Conservation (phyloP, 805 yeast species). For the Pichia californica region DNA sequence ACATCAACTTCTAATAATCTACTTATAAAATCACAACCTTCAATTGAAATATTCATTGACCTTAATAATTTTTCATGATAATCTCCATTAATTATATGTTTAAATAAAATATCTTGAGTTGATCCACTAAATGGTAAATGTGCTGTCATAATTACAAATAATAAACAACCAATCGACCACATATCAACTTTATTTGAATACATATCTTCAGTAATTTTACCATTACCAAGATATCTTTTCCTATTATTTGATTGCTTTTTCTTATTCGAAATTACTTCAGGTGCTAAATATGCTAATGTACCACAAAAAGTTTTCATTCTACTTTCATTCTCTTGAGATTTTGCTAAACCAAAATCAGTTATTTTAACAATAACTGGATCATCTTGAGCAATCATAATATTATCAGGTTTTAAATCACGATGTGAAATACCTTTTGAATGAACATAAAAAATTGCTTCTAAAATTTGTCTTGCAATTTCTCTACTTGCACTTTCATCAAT, state of each 20-base stretch:
- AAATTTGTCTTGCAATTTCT: conserved; percentile 77
- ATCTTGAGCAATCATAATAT: conserved; percentile 81
- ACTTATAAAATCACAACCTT: conserved; percentile 67
- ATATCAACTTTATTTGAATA: conserved; percentile 90
- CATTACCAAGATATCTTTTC: conserved; percentile 29
- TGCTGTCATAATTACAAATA: conserved; percentile 86
- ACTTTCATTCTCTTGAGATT: conserved; percentile 75
- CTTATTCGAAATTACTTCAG: conserved; percentile 71
- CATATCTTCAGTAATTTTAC: conserved; percentile 28
- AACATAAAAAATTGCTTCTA: conserved; percentile 79
- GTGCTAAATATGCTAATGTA: conserved; percentile 94
- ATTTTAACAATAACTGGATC: conserved; percentile 90
- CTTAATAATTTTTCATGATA: conserved; percentile 73
- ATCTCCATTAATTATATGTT: conserved; percentile 68
- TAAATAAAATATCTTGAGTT: conserved; percentile 80
- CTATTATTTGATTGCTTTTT: conserved; percentile 17
- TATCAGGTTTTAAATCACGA: conserved; percentile 94
- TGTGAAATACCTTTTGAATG: conserved; percentile 92
- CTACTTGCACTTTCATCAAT: conserved; percentile 87
- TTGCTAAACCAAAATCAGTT: conserved; percentile 95
- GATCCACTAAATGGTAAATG: conserved; percentile 93
- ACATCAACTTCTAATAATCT: conserved; percentile 75
- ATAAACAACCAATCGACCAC: conserved; percentile 96
- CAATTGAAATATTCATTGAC: conserved; percentile 51
- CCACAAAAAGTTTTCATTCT: conserved; percentile 97